Evolutionary conservation across 176 grass and related monocot genomes (phyloP), one percentile per base, ranked within the genome.

Genomic region (Zea luxurians): DNA sequence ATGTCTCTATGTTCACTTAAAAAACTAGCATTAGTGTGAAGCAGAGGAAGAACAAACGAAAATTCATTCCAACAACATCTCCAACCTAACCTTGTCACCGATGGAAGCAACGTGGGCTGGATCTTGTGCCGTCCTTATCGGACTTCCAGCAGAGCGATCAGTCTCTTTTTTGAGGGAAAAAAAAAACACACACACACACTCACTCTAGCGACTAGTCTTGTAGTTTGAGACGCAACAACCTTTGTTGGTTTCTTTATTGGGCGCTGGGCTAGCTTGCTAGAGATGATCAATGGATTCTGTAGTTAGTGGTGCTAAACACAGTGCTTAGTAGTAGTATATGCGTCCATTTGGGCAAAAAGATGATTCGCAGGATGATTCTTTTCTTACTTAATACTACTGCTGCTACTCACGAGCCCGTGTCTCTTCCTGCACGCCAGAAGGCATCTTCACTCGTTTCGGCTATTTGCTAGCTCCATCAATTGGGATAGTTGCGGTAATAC

Each of bases 221-320:
- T 64, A 64, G 37, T 41, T 65, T 65, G 62, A 65, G 62, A 63
- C 34, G 61, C 13, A 65, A 65, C 62, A 40, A 65, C 16, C 62
- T 15, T 65, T 17, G 62, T 40, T 65, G 37, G 62, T 65, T 65
- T 65, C 36, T 41, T 40, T 27, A 41, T 64, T 64, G 62, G 62
- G 62, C 35, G 38, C 4, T 34, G 58, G 20, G 27, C 58, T 11
- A 11, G n/a, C 27, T 16, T 16, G 16, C 52, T 27, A 64, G 36
- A 13, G 35, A 8, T 40, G 27, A 27, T 27, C 35, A 64, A 12
- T 64, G 34, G 35, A 6, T 11, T 15, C 12, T 36, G 53, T 38
- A 16, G 36, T 16, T 64, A 64, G 36, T 64, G 62, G 27, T 27
- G 27, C 62, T 38, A 37, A 64, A 64, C 36, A 64, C 36, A 38